Evolutionary conservation across 108 stramenopile species (phyloP), one percentile per base, ranked within the genome.

Genomic region (Craspedostauros australis): DNA sequence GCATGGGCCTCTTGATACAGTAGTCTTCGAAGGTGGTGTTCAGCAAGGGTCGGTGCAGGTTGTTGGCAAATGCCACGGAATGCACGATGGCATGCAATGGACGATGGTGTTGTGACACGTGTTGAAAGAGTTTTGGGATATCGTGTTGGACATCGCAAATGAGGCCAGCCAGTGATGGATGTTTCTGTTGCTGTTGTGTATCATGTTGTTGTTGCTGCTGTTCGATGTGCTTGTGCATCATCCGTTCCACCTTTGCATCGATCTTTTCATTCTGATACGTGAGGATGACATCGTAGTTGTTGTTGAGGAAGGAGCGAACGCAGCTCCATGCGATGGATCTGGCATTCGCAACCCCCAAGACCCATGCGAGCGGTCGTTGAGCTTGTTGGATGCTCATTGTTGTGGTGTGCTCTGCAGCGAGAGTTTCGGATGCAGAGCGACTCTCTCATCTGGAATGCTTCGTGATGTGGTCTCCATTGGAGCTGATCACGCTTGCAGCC

Each of bases 271-370:
- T 45, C 55, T 73, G 79, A 44, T 71, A 68, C 24, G 79, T 80
- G 14, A 66, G 22, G 33, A 80, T 59, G 29, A 74, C 73, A 25
- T 72, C 39, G 51, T 68, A 70, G 23, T 58, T 39, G 16, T 36
- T 28, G 4, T 70, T 40, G 14, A 65, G 44, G 54, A 80, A 64
- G 1, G 66, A 28, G 39, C 66, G 54, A 18, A 65, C 70, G 46
- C 62, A 69, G 23, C 66, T 31, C 79, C 74, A 75, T 4, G 74
- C 79, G 34, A 80, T 69, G 15, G 74, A 76, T 0, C 75, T 57
- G 14, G 59, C 45, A 58, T 80, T 80, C 48, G 79, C 73, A 15
- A 80, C 68, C 5, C 79, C 79, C 66, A 74, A 57, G 43, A 80
- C 47, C 20, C n/a, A n/a, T n/a, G n/a, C n/a, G n/a, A n/a, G n/a